Percentiles rank a stretch among this genome's conserved stretches.
Evolutionary conservation across 2,329 filamentous ascomycete genomes (phyloP).

Genomic region (Didymella exigua): DNA sequence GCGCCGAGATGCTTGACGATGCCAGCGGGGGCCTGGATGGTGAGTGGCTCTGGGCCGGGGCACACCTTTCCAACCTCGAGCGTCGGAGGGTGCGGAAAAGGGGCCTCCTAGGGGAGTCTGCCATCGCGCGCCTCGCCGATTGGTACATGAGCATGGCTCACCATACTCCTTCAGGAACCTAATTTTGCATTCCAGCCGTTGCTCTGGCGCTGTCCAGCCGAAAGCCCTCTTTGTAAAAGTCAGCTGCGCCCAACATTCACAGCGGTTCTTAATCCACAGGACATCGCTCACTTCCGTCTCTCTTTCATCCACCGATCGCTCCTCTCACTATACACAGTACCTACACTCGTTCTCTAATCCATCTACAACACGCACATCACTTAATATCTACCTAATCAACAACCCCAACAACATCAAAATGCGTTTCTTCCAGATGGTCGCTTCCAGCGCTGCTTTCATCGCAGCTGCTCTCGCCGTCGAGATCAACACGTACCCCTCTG

Average conservation of each 20-base stretch:
- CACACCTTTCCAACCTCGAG: constrained; percentile 18
- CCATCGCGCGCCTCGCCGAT: constrained; percentile 22
- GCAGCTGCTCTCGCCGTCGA: constrained; percentile 52
- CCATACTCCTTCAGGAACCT: constrained; percentile 28
- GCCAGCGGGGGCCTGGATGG: constrained; percentile 10
- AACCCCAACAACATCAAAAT: constrained; percentile 48
- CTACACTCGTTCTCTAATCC: constrained; percentile 38
- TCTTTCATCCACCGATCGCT: constrained; percentile 29
- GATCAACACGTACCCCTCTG: constrained; percentile 58
- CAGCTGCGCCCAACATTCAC: constrained; percentile 28
- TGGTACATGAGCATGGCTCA: constrained; percentile 24
- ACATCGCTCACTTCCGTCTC: constrained; percentile 23
- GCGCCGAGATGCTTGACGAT: constrained; percentile 25
- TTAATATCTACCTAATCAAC: constrained; percentile 27
- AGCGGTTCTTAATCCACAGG: constrained; percentile 15
- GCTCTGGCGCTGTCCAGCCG: constrained; percentile 36
- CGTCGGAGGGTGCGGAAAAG: constrained; percentile 26
- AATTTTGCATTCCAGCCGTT: constrained; percentile 44
- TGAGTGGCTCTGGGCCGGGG: constrained; percentile 21
- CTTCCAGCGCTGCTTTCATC: constrained; percentile 50
- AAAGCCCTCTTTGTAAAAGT: constrained; percentile 24
- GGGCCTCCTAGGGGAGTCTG: constrained; percentile 20
- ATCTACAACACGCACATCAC: constrained; percentile 22
- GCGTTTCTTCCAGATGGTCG: constrained; percentile 57
- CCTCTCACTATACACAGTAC: constrained; percentile 25